phyloP scores from a whole-genome alignment of 2,329 filamentous ascomycete genomes.

The Neonectria hederae region DNA sequence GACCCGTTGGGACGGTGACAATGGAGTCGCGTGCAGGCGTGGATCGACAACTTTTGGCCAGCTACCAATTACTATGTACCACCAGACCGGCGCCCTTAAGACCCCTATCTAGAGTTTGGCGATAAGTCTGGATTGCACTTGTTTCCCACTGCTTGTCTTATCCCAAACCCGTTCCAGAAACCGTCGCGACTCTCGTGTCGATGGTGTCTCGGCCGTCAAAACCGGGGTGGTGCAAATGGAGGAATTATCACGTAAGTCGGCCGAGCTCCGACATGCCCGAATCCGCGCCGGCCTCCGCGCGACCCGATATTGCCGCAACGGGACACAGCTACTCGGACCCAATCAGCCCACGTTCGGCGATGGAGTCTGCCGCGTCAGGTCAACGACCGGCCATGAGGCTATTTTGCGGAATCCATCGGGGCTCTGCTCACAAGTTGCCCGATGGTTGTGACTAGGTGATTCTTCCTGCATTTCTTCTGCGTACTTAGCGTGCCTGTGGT shows the following conservation, averaged over 20 bases:
- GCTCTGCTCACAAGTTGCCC: not conserved
- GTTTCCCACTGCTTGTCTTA: not conserved
- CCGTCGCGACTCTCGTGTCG: not conserved
- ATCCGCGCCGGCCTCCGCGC: constrained; percentile 33
- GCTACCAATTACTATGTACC: not conserved
- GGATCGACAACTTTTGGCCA: not conserved
- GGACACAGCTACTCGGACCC: constrained; percentile 16
- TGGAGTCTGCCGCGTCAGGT: constrained; percentile 21
- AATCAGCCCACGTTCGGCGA: constrained; percentile 32
- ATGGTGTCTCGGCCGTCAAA: not conserved
- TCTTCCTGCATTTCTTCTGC: not conserved
- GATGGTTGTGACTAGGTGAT: not conserved
- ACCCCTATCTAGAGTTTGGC: not conserved
- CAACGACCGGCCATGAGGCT: constrained; percentile 30
- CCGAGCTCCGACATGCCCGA: constrained; percentile 31
- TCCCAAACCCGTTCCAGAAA: not conserved
- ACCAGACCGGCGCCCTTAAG: not conserved
- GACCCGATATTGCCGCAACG: constrained; percentile 35
- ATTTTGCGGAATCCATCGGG: constrained; percentile 38
- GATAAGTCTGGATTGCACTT: not conserved
- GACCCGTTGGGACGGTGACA: not conserved
- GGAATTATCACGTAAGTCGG: constrained; percentile 5
- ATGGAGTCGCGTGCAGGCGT: not conserved
- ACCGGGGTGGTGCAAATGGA: not conserved
- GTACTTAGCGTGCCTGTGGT: constrained; percentile 6